Conservation (phyloP, 306 rosid genomes). For the Dalbergia cochinchinensis region DNA sequence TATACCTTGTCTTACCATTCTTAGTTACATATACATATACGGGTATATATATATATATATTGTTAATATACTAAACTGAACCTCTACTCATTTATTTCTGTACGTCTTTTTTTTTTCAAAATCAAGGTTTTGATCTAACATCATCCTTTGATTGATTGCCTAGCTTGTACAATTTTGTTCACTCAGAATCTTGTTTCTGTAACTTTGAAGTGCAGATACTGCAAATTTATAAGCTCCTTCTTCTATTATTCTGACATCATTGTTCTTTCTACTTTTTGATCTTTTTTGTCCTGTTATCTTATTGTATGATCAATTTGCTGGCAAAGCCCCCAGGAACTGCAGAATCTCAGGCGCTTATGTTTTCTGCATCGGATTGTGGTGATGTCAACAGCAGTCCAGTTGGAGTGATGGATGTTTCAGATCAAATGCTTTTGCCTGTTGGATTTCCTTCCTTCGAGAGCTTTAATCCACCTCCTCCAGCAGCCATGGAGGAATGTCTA, state of each 20-base stretch:
- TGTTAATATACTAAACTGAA: neutral
- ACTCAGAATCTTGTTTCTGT: conserved; percentile 25
- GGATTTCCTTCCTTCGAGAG: conserved; percentile 84
- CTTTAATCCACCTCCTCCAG: conserved; percentile 72
- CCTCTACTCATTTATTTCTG: conserved; percentile 27
- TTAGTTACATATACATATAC: neutral
- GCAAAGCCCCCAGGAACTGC: conserved; percentile 98
- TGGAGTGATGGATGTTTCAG: conserved; percentile 79
- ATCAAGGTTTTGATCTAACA: conserved; percentile 14
- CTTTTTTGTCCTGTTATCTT: conserved; percentile 30
- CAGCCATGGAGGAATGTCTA: conserved; percentile 65
- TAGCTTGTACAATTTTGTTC: conserved; percentile 35
- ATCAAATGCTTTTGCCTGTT: conserved; percentile 75
- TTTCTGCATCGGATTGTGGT: conserved; percentile 79
- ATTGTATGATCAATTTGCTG: conserved; percentile 56
- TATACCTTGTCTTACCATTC: neutral
- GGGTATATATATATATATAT: too few species aligned
- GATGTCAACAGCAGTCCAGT: conserved; percentile 84
- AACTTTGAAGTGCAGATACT: conserved; percentile 11
- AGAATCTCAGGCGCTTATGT: conserved; percentile 84
- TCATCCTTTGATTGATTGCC: conserved; percentile 34
- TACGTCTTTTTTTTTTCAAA: neutral
- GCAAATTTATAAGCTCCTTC: conserved; percentile 29
- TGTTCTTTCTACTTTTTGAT: conserved; percentile 23
- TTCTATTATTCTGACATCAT: conserved; percentile 25